Conservation (phyloP, 2,329 filamentous ascomycete species). For the Botrytis porri region DNA sequence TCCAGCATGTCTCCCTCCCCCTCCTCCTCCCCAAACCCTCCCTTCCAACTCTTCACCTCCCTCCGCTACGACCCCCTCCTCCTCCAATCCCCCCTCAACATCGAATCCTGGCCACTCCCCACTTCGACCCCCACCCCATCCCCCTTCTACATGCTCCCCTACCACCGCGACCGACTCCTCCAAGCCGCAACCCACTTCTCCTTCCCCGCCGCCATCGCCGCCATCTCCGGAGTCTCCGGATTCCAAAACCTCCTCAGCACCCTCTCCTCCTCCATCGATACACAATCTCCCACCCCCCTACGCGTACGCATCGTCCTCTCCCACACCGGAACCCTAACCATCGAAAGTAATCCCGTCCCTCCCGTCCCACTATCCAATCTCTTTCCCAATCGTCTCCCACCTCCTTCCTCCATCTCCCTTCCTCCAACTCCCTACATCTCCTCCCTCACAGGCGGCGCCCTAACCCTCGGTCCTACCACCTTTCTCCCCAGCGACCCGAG, state of each 20-base stretch:
- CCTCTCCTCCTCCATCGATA: constrained; percentile 37
- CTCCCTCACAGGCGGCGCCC: constrained; percentile 34
- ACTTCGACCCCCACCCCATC: constrained; percentile 45
- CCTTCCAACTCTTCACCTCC: constrained; percentile 66
- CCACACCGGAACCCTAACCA: constrained; percentile 46
- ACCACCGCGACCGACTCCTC: constrained; percentile 77
- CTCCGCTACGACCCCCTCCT: constrained; percentile 68
- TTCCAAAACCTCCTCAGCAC: constrained; percentile 44
- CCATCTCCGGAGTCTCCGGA: constrained; percentile 47
- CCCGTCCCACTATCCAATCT: constrained; percentile 50
- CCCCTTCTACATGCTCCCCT: constrained; percentile 74
- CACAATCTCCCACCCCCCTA: constrained; percentile 39
- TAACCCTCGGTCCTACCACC: constrained; percentile 29
- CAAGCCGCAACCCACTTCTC: constrained; percentile 56
- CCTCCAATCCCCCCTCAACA: constrained; percentile 33
- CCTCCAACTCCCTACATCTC: constrained; percentile 26
- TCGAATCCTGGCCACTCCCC: constrained; percentile 44
- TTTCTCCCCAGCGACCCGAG: constrained; percentile 31
- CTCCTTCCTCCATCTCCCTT: constrained; percentile 38
- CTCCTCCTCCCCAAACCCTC: neutral
- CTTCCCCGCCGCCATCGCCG: constrained; percentile 42
- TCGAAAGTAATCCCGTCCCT: constrained; percentile 42
- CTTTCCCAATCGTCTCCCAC: constrained; percentile 55
- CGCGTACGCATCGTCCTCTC: constrained; percentile 56
- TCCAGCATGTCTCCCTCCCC: neutral